These are phyloP conservation scores for Stemphylium lycopersici DNA, from an alignment of 2,329 filamentous ascomycete species.

Conservation along the genomic window DNA sequence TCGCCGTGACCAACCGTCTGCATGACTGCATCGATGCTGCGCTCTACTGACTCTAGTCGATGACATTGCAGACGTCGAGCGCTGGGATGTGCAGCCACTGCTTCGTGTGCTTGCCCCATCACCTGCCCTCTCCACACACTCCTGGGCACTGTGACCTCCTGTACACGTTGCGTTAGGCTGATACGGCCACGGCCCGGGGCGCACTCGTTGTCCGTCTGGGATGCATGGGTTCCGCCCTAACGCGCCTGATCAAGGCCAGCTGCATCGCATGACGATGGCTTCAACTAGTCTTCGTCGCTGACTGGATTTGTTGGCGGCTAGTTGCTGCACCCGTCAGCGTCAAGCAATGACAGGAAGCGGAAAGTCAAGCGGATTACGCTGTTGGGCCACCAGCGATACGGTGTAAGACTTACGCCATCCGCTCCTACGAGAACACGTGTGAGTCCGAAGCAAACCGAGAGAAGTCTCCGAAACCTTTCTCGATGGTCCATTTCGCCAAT, in stretches of 20 bases:
- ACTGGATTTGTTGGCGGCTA: constrained; percentile 27
- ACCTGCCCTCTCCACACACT: constrained; percentile 29
- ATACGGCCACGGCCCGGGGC: constrained; percentile 47
- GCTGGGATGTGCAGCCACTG: constrained; percentile 16
- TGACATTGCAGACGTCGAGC: constrained; percentile 26
- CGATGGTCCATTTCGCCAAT: not conserved
- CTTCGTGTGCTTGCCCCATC: constrained; percentile 22
- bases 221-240: constrained; percentile 25
- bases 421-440: constrained; percentile 7
- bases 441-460: not conserved
- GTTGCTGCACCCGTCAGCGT: constrained; percentile 29
- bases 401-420: constrained; percentile 20
- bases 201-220: constrained; percentile 29
- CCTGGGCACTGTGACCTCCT: constrained; percentile 36
- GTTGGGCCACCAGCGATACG: constrained; percentile 2
- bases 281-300: constrained; percentile 14
- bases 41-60: constrained; percentile 7
- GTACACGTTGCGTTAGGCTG: constrained; percentile 34
- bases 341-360: constrained; percentile 18
- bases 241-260: constrained; percentile 30
- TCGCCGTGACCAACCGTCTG: constrained; percentile 4
- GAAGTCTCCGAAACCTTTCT: no score
- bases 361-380: constrained; percentile 9
- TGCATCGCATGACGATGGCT: constrained; percentile 26
- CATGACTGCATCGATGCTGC: constrained; percentile 24